These are phyloP conservation scores for Malus hybrid DNA, from an alignment of 331 rosid species.

Conservation along the genomic window DNA sequence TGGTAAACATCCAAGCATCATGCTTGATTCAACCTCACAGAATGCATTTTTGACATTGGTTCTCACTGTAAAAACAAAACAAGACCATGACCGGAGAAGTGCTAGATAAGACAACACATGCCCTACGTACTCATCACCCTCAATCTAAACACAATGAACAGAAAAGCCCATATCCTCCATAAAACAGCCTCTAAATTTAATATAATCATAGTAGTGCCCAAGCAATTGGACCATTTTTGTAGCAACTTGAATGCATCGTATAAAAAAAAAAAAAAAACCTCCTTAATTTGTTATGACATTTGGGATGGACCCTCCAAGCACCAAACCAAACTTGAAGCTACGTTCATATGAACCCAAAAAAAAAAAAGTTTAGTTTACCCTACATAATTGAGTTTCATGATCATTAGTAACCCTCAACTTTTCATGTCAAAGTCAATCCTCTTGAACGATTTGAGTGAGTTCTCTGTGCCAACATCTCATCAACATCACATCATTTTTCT, in stretches of 20 bases:
- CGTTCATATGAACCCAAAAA: neutral
- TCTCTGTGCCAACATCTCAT: neutral
- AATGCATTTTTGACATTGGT: conserved; percentile 5
- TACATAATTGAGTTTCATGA: neutral
- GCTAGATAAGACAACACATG: conserved; percentile 17
- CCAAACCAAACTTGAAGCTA: neutral
- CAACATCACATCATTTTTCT: neutral
- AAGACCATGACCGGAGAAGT: conserved; percentile 26
- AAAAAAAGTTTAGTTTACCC: neutral
- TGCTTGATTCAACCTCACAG: neutral
- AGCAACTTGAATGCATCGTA: neutral
- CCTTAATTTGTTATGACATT: neutral
- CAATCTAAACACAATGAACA: conserved; percentile 24
- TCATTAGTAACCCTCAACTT: neutral
- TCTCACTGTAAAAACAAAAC: conserved; percentile 24
- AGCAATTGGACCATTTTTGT: neutral
- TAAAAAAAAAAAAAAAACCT: neutral
- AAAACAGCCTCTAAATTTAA: neutral
- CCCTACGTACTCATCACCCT: conserved; percentile 22
- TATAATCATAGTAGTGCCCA: neutral
- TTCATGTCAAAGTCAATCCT: neutral
- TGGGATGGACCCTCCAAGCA: neutral
- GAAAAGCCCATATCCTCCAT: conserved; percentile 19
- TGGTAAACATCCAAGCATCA: neutral
- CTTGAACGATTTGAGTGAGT: neutral